Evolutionary conservation across 306 rosid species (phyloP).

Genomic region (Astragalus glycyphyllos): DNA sequence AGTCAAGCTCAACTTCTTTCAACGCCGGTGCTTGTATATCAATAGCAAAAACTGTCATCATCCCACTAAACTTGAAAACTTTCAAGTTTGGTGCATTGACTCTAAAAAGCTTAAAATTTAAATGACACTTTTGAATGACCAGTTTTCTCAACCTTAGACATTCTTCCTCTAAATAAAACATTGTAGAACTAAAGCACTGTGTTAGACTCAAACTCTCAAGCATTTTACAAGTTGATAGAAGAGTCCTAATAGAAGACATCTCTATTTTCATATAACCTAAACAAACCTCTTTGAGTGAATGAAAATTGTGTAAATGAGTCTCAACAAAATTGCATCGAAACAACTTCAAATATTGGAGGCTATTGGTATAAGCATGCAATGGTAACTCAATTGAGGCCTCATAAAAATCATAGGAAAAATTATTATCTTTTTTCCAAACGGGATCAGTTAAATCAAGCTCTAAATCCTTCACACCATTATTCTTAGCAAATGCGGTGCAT

Average conservation of each 20-base stretch:
- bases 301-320: not conserved
- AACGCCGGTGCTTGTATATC: not conserved
- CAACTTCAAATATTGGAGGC: constrained; percentile 26
- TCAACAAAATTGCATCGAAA: constrained; percentile 23
- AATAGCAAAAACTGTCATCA: not conserved
- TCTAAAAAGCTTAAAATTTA: not conserved
- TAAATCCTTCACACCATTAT: no score
- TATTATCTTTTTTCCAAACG: not conserved
- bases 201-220: constrained; percentile 28
- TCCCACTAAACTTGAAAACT: constrained; percentile 27
- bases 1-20: constrained; percentile 36
- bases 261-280: constrained; percentile 32
- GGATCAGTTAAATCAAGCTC: constrained; percentile 19
- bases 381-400: not conserved
- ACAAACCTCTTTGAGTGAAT: constrained; percentile 38
- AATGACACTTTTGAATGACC: constrained; percentile 20
- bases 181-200: not conserved
- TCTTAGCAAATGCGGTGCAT: constrained; percentile 5
- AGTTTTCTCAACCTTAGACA: not conserved
- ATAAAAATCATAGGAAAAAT: no score
- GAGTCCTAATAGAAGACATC: not conserved
- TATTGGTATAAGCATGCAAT: not conserved
- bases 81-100: constrained; percentile 20
- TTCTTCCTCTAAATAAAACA: not conserved
- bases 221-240: not conserved